A percentile compares a stretch with the other conserved stretches of the same genome.
These are phyloP conservation scores for Didymella lethalis DNA, from an alignment of 2,329 filamentous ascomycete genomes.

Conservation along the genomic window DNA sequence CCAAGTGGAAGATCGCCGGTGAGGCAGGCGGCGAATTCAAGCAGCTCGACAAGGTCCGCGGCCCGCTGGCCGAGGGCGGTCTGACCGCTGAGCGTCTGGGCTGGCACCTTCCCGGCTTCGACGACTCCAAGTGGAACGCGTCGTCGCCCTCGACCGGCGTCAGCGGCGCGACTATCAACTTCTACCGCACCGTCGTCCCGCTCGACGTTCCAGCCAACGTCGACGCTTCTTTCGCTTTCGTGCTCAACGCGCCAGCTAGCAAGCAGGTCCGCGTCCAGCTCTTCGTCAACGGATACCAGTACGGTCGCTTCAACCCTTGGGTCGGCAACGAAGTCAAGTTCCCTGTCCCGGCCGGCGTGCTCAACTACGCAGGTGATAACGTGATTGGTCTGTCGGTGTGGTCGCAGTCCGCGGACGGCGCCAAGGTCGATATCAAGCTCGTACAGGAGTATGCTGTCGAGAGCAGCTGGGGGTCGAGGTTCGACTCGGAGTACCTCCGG, in stretches of 20 bases:
- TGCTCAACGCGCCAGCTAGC: conserved; percentile 57
- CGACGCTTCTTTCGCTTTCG: conserved; percentile 66
- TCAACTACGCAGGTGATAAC: conserved; percentile 67
- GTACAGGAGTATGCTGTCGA: conserved; percentile 63
- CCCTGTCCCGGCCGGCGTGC: conserved; percentile 66
- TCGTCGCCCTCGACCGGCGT: conserved; percentile 53
- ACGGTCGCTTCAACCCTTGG: conserved; percentile 66
- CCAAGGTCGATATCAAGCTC: conserved; percentile 60
- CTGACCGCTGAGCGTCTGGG: conserved; percentile 66
- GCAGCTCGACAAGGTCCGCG: conserved; percentile 64
- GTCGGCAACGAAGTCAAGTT: conserved; percentile 69
- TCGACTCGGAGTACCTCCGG: conserved; percentile 59
- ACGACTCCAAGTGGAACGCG: conserved; percentile 57
- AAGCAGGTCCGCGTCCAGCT: conserved; percentile 62
- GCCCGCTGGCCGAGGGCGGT: conserved; percentile 65
- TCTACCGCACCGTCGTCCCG: conserved; percentile 63
- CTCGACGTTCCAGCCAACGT: conserved; percentile 61
- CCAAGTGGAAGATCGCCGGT: conserved; percentile 66
- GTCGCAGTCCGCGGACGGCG: conserved; percentile 64
- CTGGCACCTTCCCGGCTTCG: conserved; percentile 66
- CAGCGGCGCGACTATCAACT: conserved; percentile 60
- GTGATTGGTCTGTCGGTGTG: conserved; percentile 66
- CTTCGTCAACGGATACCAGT: conserved; percentile 72
- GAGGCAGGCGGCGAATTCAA: conserved; percentile 60
- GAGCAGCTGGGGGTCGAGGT: conserved; percentile 61